A percentile compares a stretch with the other conserved stretches of the same genome.
Conservation (phyloP, 805 yeast genomes). For the Pichia exigua region DNA sequence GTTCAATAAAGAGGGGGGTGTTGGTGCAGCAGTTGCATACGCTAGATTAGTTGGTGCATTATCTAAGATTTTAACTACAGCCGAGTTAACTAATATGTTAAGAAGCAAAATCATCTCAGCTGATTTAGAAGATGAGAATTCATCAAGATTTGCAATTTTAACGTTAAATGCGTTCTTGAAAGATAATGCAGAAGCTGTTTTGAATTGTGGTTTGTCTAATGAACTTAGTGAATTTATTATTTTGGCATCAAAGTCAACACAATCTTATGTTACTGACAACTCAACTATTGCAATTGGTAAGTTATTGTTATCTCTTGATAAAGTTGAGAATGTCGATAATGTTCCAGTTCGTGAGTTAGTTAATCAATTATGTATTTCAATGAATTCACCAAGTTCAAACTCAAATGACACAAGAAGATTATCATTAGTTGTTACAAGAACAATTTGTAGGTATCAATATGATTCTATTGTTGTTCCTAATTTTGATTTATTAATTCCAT, state of each 20-base stretch:
- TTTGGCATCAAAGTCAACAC: slow-evolving; percentile 33
- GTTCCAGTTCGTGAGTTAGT: slow-evolving; percentile 30
- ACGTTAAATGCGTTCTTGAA: slow-evolving; percentile 73
- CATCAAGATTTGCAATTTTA: slow-evolving; percentile 57
- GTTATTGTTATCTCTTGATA: slow-evolving; percentile 45
- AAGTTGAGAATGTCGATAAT: slow-evolving; percentile 23
- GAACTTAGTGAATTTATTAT: slow-evolving; percentile 45
- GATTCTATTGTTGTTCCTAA: slow-evolving; percentile 42
- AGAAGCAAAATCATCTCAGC: slow-evolving; percentile 49
- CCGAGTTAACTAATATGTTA: slow-evolving; percentile 56
- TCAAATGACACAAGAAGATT: slow-evolving; percentile 76
- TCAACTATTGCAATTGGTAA: slow-evolving; percentile 80
- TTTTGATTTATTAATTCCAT: slow-evolving; percentile 53
- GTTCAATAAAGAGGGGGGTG: slow-evolving; percentile 25
- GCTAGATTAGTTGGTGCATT: slow-evolving; percentile 75
- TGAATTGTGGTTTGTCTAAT: slow-evolving; percentile 41
- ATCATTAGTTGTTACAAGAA: slow-evolving; percentile 66
- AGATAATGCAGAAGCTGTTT: slow-evolving; percentile 63
- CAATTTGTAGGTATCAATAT: slow-evolving; percentile 58
- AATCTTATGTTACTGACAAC: slow-evolving; percentile 59
- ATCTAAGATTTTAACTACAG: slow-evolving; percentile 54
- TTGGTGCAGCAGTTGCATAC: slow-evolving; percentile 65
- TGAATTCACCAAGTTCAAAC: slow-evolving; percentile 46
- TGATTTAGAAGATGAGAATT: slow-evolving; percentile 30
- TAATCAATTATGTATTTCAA: slow-evolving; percentile 40